Conservation (phyloP, 345 rosid species). For the Arabis alpina region DNA sequence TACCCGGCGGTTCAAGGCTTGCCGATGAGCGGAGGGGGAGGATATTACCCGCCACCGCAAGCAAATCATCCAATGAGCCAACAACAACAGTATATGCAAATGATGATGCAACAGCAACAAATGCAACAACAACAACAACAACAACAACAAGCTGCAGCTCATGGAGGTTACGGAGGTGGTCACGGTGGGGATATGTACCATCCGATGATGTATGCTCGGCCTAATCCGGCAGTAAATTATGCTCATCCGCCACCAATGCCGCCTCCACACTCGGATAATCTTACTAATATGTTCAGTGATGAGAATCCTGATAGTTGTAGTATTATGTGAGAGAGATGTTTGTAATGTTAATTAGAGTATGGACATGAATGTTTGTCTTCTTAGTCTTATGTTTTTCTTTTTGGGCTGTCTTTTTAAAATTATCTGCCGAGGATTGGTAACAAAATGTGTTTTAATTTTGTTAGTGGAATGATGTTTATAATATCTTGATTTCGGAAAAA, state of each 20-base stretch:
- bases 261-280: conserved; percentile 55
- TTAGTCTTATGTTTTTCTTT: conserved; percentile 28
- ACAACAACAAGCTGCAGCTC: conserved; percentile 47
- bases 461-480: conserved; percentile 44
- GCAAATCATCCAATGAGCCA: conserved; percentile 56
- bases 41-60: conserved; percentile 23
- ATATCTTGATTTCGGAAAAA: conserved; percentile 21
- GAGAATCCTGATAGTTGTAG: conserved; percentile 89
- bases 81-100: conserved; percentile 57
- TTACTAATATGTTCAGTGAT: conserved; percentile 79
- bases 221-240: conserved; percentile 57
- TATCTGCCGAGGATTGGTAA: conserved; percentile 29
- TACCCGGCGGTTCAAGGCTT: conserved; percentile 77
- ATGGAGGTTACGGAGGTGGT: conserved; percentile 69
- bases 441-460: conserved; percentile 43
- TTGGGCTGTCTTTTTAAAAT: background rate
- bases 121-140: conserved; percentile 27
- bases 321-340: conserved; percentile 69
- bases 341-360: conserved; percentile 28
- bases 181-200: conserved; percentile 76
- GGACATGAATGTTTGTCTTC: conserved; percentile 37
- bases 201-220: conserved; percentile 84
- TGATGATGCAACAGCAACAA: conserved; percentile 44
- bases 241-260: conserved; percentile 65
- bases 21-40: conserved; percentile 66